Conservation (phyloP, 768 basidiomycete genomes). For the Coprinopsis marcescibilis region DNA sequence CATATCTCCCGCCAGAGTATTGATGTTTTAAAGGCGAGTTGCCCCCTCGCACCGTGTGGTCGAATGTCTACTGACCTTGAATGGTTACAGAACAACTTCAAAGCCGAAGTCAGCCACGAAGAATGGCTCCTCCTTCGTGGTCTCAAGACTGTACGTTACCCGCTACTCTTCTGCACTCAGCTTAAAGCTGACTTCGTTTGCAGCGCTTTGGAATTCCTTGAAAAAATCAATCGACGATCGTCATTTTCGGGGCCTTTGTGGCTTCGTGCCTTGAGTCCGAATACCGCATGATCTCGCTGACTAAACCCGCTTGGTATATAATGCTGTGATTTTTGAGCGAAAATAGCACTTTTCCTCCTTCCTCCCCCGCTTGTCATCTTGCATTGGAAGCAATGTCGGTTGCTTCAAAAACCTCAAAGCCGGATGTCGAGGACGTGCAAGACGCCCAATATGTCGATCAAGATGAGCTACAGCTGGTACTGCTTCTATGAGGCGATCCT, state of each 20-base stretch:
- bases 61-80: slow-evolving; percentile 1
- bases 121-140: slow-evolving; percentile 93
- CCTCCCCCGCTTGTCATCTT: slow-evolving; percentile 4
- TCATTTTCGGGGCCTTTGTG: neutral
- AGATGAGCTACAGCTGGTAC: slow-evolving; percentile 46
- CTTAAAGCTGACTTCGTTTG: slow-evolving; percentile 1
- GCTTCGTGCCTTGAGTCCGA: neutral
- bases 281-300: slow-evolving; percentile 1
- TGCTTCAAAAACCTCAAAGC: slow-evolving; percentile 21
- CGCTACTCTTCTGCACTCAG: neutral
- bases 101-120: slow-evolving; percentile 80
- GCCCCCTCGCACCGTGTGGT: slow-evolving; percentile 3
- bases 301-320: slow-evolving; percentile 11
- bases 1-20: slow-evolving; percentile 90
- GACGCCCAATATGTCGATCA: slow-evolving; percentile 26
- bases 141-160: slow-evolving; percentile 64
- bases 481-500: slow-evolving; percentile 21
- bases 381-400: slow-evolving; percentile 2
- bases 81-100: slow-evolving; percentile 64
- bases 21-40: slow-evolving; percentile 85
- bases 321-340: neutral
- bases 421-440: slow-evolving; percentile 19
- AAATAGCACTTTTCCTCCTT: neutral
- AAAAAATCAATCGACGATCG: neutral
- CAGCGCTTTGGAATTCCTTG: slow-evolving; percentile 30